phyloP scores from a whole-genome alignment of 2,329 filamentous ascomycete species.

The Byssochlamys sp. region DNA sequence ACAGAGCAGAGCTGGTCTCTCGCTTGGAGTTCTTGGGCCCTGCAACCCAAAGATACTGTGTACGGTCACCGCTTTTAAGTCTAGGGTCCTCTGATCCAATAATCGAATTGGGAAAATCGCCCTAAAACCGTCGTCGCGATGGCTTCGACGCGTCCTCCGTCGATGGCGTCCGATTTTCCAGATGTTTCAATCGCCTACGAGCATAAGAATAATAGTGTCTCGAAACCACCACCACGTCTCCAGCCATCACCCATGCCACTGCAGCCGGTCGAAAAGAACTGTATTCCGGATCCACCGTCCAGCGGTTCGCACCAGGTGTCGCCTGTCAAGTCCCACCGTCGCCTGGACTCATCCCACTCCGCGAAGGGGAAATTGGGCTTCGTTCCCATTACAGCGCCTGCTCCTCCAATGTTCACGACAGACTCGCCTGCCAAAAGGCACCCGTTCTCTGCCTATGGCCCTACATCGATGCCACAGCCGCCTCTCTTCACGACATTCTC shows the following conservation, averaged over 20 bases:
- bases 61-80: not conserved
- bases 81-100: not conserved
- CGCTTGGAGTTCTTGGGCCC: not conserved
- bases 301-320: constrained; percentile 47
- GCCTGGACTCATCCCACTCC: constrained; percentile 47
- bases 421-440: constrained; percentile 41
- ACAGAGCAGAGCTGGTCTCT: not conserved
- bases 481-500: constrained; percentile 44
- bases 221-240: constrained; percentile 31
- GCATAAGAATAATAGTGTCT: constrained; percentile 17
- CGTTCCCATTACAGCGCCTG: constrained; percentile 49
- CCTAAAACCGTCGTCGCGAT: constrained; percentile 16
- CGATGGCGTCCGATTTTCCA: constrained; percentile 50
- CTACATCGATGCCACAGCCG: constrained; percentile 31
- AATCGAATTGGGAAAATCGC: constrained; percentile 3
- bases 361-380: constrained; percentile 50
- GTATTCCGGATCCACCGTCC: constrained; percentile 55
- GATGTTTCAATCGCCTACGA: constrained; percentile 42
- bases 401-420: constrained; percentile 35
- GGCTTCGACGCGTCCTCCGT: constrained; percentile 34
- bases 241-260: constrained; percentile 46
- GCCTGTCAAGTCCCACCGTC: constrained; percentile 55
- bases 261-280: constrained; percentile 43
- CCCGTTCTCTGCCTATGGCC: constrained; percentile 19
- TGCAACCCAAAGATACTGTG: not conserved